A percentile compares a stretch with the other conserved stretches of the same genome.
Evolutionary conservation across 2,329 filamentous ascomycete species (phyloP).

Genomic region (Mollisiaceae sp.): DNA sequence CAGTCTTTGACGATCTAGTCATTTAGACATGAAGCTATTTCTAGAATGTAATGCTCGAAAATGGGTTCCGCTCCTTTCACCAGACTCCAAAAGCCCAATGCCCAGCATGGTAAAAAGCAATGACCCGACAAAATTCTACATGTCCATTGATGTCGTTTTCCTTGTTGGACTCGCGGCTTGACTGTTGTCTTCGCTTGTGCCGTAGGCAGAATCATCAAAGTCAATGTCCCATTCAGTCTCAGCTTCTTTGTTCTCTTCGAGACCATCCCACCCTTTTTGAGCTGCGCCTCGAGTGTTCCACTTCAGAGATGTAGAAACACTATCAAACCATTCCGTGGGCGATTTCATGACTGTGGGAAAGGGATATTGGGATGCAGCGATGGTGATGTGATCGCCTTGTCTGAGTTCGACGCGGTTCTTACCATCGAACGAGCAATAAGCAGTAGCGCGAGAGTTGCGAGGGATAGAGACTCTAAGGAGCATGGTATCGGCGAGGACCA

Average conservation of each 20-base stretch:
- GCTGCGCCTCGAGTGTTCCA: conserved; percentile 95
- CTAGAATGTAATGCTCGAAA: neutral
- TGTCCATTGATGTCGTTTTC: conserved; percentile 21
- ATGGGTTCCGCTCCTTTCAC: neutral
- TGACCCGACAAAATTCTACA: conserved; percentile 15
- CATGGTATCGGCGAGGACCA: conserved; percentile 96
- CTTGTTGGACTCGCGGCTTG: conserved; percentile 63
- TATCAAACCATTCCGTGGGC: conserved; percentile 95
- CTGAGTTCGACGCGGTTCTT: conserved; percentile 93
- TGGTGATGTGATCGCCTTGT: conserved; percentile 93
- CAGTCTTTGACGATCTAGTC: conserved; percentile 4
- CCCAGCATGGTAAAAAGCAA: conserved; percentile 21
- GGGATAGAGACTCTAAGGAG: conserved; percentile 89
- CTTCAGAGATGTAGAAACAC: conserved; percentile 85
- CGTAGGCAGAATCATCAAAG: conserved; percentile 79
- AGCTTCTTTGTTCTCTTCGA: conserved; percentile 48
- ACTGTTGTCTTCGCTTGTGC: conserved; percentile 75
- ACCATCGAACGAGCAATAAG: conserved; percentile 96
- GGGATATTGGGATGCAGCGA: conserved; percentile 93
- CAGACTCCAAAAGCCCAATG: conserved; percentile 13
- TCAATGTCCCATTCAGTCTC: conserved; percentile 90
- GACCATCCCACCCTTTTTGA: conserved; percentile 80
- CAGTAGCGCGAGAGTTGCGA: conserved; percentile 82
- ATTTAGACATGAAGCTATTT: neutral
- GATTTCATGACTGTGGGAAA: conserved; percentile 95